Percentiles rank a stretch among this genome's conserved stretches.
These are phyloP conservation scores for Furcasterigmium sp. DNA, from an alignment of 2,329 filamentous ascomycete genomes.

Conservation along the genomic window DNA sequence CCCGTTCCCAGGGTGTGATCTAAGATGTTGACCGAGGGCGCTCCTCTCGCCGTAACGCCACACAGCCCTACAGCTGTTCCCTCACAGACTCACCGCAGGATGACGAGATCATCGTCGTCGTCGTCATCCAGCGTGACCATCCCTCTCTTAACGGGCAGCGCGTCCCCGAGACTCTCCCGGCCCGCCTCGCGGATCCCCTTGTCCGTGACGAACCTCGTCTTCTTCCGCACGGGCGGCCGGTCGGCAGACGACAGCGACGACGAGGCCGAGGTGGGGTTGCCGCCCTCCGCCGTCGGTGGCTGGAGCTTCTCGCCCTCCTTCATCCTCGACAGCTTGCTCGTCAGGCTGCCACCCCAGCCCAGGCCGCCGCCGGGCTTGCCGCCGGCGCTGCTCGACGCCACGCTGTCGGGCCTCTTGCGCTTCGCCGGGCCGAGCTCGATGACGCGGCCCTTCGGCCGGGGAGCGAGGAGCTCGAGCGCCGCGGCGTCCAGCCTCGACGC, in stretches of 20 bases:
- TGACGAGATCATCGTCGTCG: constrained; percentile 44
- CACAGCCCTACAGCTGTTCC: too few species aligned
- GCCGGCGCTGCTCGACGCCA: constrained; percentile 14
- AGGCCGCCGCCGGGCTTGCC: constrained; percentile 24
- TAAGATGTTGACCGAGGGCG: too few species aligned
- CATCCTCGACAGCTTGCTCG: constrained; percentile 55
- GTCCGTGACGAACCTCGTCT: constrained; percentile 74
- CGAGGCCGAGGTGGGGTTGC: constrained; percentile 1
- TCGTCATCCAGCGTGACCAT: constrained; percentile 29
- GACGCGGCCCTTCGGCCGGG: constrained; percentile 31
- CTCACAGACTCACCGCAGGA: constrained; percentile 24
- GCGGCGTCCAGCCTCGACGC: constrained; percentile 34
- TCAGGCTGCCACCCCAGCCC: constrained; percentile 54
- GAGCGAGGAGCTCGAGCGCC: constrained; percentile 34
- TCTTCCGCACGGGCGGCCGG: constrained; percentile 55
- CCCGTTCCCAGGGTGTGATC: too few species aligned
- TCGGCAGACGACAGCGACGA: constrained; percentile 11
- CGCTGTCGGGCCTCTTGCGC: constrained; percentile 51
- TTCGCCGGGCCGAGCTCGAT: constrained; percentile 57
- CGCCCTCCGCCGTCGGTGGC: constrained; percentile 6
- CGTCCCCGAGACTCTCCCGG: constrained; percentile 64
- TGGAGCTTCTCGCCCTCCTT: constrained; percentile 51
- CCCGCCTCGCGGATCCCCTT: constrained; percentile 75
- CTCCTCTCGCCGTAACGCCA: too few species aligned
- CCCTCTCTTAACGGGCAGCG: constrained; percentile 24